A percentile compares a stretch with the other conserved stretches of the same genome.
These are phyloP conservation scores for Torulaspora gathmanii DNA, from an alignment of 805 yeast species.

Conservation along the genomic window DNA sequence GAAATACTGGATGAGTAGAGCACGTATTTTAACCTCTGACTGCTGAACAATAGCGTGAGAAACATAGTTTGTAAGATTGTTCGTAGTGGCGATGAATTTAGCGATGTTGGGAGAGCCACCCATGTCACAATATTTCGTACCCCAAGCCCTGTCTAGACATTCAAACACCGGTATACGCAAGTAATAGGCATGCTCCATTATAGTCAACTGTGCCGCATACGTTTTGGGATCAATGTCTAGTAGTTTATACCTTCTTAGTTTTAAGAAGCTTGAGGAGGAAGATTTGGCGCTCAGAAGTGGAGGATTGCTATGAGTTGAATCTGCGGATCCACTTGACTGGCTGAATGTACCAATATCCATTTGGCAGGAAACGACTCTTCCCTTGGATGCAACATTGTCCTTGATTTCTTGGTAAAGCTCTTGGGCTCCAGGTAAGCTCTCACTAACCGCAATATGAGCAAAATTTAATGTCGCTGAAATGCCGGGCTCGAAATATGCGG, in stretches of 20 bases:
- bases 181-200: conserved; percentile 69
- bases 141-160: conserved; percentile 74
- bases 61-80: conserved; percentile 76
- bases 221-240: conserved; percentile 68
- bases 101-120: conserved; percentile 54
- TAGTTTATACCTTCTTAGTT: conserved; percentile 43
- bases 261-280: conserved; percentile 18
- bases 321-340: background rate
- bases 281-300: conserved; percentile 6
- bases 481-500: conserved; percentile 49
- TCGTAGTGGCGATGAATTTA: conserved; percentile 66
- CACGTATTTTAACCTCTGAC: conserved; percentile 61
- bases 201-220: conserved; percentile 78
- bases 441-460: conserved; percentile 38
- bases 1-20: conserved; percentile 63
- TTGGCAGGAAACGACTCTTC: conserved; percentile 8
- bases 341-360: conserved; percentile 4
- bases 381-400: conserved; percentile 29
- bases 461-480: conserved; percentile 40
- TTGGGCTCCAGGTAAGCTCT: conserved; percentile 43
- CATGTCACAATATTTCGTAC: conserved; percentile 53
- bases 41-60: conserved; percentile 68
- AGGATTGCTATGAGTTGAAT: conserved; percentile 1
- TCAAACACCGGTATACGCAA: conserved; percentile 65
- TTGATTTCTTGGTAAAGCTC: conserved; percentile 39